Evolutionary conservation across 306 rosid species (phyloP), one percentile per base, ranked within the genome.

Genomic region (Betula pendula): DNA sequence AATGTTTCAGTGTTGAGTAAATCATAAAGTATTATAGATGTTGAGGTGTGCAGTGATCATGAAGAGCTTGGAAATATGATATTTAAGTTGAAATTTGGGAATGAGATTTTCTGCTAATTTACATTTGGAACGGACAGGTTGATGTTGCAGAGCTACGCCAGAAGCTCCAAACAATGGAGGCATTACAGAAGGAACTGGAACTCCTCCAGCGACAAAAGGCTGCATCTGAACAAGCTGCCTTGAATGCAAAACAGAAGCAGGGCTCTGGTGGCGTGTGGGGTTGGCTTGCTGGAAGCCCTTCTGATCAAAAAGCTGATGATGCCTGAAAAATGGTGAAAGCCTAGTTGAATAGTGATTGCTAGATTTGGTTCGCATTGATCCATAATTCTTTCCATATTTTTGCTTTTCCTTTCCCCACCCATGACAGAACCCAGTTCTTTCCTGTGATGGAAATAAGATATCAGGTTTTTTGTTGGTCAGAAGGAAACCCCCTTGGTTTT

Each of bases 181-280:
- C 91, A 19, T 80, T 94, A 76, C 97, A 92, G 68, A 94, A 90
- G 87, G 98, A 94, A 84, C 92, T 90, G 8, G 95, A 94, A 80
- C 94, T 94, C 83, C 96, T 94, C 74, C 94, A 81, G 82, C 87
- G 98, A 72, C 98, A 94, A 75, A 94, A 88, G 68, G 93, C 94
- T 31, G 95, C 93, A 44, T 92, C 98, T 2, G 96, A 94, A 83
- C 91, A 91, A 82, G 98, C 93, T 71, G 93, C 90, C 59, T 35
- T 90, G 44, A 89, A 79, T 65, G 89, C 86, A 70, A 92, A 82
- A 85, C 90, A 87, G 72, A 90, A 84, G 75, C 93, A 90, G 86
- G 42, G 89, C 65, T 94, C 98, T 43, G 90, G 98, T 6, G 91
- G 97, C 2, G 83, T 94, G 70, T 94, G 97, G 98, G 97, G 97